Evolutionary conservation across 495 filamentous ascomycete genomes (phyloP).

Genomic region (Aspergillus coremiiformis): DNA sequence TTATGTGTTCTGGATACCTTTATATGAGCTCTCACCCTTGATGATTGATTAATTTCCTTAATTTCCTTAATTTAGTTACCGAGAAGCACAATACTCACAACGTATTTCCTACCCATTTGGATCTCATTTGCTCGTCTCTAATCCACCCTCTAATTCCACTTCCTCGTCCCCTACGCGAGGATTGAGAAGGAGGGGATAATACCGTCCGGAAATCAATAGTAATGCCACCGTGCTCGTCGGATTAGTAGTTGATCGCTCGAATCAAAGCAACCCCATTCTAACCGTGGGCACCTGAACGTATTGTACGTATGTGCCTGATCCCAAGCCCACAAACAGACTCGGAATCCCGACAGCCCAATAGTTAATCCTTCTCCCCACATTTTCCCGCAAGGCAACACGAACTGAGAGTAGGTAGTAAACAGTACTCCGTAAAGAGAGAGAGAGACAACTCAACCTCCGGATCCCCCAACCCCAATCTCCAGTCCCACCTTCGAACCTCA

Average conservation of each 20-base stretch:
- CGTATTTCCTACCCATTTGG: not conserved
- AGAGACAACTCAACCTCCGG: not conserved
- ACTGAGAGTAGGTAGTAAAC: too few species aligned
- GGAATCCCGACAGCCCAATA: too few species aligned
- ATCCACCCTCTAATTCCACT: not conserved
- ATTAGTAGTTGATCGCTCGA: not conserved
- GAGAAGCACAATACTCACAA: not conserved
- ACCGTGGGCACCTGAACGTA: not conserved
- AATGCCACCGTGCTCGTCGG: not conserved
- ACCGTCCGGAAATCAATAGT: too few species aligned
- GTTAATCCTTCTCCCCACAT: too few species aligned
- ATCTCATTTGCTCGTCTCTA: not conserved
- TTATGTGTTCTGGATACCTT: slow-evolving; percentile 12
- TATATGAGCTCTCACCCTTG: slow-evolving; percentile 5
- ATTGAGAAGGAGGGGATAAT: too few species aligned
- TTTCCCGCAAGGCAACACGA: too few species aligned
- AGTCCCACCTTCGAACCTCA: too few species aligned
- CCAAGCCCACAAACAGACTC: too few species aligned
- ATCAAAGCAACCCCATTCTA: not conserved
- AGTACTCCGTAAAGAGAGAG: too few species aligned
- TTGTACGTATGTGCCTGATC: too few species aligned
- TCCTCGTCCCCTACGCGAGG: too few species aligned
- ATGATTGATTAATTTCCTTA: slow-evolving; percentile 4
- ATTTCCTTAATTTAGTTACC: slow-evolving; percentile 3
- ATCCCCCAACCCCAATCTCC: not conserved